These are phyloP conservation scores for Flaveria floridana DNA, from an alignment of 140 eudicot species.

Conservation along the genomic window DNA sequence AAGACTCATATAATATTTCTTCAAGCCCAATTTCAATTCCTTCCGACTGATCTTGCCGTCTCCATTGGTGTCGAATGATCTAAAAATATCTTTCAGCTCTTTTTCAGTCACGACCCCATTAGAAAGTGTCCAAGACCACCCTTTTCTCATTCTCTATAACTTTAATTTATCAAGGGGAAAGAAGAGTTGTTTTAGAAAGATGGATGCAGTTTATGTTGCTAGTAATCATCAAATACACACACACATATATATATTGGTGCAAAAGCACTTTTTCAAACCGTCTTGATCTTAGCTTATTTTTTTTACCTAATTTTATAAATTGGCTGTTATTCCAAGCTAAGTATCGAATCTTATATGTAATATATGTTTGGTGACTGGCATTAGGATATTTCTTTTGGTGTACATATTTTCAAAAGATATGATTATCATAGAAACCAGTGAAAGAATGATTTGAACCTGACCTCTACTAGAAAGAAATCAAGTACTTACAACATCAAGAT, in stretches of 20 bases:
- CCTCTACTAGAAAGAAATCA: too few relatives aligned
- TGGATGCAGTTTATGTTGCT: not conserved
- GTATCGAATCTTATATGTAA: not conserved
- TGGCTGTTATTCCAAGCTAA: constrained; percentile 12
- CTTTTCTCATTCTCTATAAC: not conserved
- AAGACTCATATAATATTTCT: constrained; percentile 20
- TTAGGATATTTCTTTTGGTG: too few relatives aligned
- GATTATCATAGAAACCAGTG: too few relatives aligned
- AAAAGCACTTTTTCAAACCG: not conserved
- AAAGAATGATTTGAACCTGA: too few relatives aligned
- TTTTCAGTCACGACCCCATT: constrained; percentile 13
- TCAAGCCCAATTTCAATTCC: constrained; percentile 42
- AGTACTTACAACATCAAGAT: too few relatives aligned
- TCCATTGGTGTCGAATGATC: constrained; percentile 31
- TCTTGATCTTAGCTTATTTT: not conserved
- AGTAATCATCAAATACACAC: not conserved
- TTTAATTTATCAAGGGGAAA: not conserved
- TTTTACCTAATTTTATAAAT: not conserved
- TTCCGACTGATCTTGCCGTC: constrained; percentile 43
- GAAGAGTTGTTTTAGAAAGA: not conserved
- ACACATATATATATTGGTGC: not conserved
- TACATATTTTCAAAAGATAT: too few relatives aligned
- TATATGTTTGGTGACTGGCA: not conserved
- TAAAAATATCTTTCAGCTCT: constrained; percentile 25
- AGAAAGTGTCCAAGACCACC: not conserved